A percentile compares a stretch with the other conserved stretches of the same genome.
Evolutionary conservation across 225 moss, liverwort and hornwort genomes (phyloP).

Genomic region (Physcomitrium patens): DNA sequence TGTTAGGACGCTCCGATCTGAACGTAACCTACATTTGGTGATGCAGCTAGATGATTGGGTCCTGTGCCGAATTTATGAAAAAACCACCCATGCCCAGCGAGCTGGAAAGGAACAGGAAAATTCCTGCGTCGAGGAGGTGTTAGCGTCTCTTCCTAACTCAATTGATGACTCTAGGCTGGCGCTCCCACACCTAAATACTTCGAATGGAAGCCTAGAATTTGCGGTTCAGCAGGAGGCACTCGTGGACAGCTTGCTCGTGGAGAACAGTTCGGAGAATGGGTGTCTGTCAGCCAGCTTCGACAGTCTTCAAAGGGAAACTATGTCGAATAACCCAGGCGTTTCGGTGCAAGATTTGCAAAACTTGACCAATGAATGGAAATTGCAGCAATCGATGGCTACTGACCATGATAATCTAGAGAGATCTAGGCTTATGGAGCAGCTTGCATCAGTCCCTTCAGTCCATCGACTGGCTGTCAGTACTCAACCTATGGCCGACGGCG

Average conservation of each 20-base stretch:
- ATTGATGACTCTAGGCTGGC: conserved; percentile 52
- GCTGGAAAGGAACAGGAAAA: conserved; percentile 52
- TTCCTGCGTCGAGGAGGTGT: conserved; percentile 61
- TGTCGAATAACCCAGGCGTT: neutral
- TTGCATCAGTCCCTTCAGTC: neutral
- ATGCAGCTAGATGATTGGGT: conserved; percentile 88
- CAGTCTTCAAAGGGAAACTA: neutral
- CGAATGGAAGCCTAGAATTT: conserved; percentile 22
- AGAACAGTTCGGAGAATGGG: neutral
- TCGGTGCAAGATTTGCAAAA: neutral
- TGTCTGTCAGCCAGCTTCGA: conserved; percentile 3
- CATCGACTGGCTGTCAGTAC: too few relatives aligned
- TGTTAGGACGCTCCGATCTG: neutral
- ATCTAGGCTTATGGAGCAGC: neutral
- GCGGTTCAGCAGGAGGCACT: neutral
- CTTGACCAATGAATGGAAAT: neutral
- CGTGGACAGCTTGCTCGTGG: conserved; percentile 11
- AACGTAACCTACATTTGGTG: neutral
- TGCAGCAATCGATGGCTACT: conserved; percentile 14
- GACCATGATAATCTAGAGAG: neutral
- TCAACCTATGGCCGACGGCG: neutral
- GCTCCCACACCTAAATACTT: conserved; percentile 43
- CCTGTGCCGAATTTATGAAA: conserved; percentile 66
- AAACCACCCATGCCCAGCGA: conserved; percentile 62
- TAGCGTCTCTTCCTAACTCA: conserved; percentile 56